Percentiles rank a stretch among this genome's conserved stretches.
Evolutionary conservation across 257 asterid genomes (phyloP).

Genomic region (Nicotiana benthamiana): DNA sequence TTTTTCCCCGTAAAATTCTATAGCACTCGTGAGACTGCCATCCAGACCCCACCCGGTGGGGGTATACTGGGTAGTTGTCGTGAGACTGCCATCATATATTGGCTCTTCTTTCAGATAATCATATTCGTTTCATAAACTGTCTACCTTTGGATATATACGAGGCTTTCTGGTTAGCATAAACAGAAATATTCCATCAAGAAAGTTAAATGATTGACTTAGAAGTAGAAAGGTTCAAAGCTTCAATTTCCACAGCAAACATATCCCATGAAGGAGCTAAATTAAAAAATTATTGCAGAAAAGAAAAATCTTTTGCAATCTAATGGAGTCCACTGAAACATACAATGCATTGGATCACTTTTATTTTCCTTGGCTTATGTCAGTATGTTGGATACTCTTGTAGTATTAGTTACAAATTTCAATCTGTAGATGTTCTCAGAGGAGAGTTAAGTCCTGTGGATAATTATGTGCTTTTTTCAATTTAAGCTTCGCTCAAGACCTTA

Average conservation of each 20-base stretch:
- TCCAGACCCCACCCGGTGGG: no score
- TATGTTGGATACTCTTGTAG: not conserved
- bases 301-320: not conserved
- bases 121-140: not conserved
- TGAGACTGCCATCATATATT: not conserved
- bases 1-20: no score
- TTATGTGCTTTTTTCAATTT: no score
- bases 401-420: no score
- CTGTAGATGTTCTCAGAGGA: no score
- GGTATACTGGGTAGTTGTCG: no score
- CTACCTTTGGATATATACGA: not conserved
- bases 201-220: not conserved
- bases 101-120: not conserved
- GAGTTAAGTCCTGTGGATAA: no score
- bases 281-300: not conserved
- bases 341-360: not conserved
- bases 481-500: no score
- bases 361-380: not conserved
- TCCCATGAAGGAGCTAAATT: not conserved
- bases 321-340: no score
- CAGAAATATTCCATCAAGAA: not conserved
- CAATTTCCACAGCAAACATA: not conserved
- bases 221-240: not conserved
- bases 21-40: not conserved
- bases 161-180: not conserved